Evolutionary conservation across 1,284 basidiomycete genomes (phyloP).

Genomic region (Chiua sp.): DNA sequence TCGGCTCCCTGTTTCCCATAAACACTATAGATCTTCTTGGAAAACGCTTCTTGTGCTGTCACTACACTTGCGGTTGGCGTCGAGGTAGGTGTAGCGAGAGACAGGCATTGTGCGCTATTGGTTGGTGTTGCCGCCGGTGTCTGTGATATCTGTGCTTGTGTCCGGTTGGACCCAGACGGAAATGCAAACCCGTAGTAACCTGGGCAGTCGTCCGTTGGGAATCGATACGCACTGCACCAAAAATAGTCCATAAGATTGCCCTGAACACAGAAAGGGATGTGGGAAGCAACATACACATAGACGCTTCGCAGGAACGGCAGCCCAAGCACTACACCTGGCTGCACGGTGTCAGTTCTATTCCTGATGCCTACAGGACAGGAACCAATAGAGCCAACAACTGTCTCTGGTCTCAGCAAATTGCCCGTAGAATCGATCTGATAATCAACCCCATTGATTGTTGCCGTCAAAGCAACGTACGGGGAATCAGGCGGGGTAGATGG

Average conservation of each 20-base stretch:
- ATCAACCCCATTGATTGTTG: constrained; percentile 38
- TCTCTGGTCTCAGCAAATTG: constrained; percentile 26
- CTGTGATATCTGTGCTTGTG: constrained; percentile 32
- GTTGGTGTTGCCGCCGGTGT: constrained; percentile 31
- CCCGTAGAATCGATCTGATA: constrained; percentile 33
- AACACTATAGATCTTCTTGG: constrained; percentile 14
- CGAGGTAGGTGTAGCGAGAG: constrained; percentile 31
- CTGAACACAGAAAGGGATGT: no score
- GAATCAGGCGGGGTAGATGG: constrained; percentile 7
- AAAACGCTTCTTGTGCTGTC: constrained; percentile 11
- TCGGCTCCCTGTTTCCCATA: constrained; percentile 14
- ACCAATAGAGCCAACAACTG: background rate
- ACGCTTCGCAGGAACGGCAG: constrained; percentile 38
- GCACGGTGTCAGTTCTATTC: constrained; percentile 12
- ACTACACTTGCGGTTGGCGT: constrained; percentile 26
- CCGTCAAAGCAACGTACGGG: constrained; percentile 32
- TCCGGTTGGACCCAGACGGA: constrained; percentile 31
- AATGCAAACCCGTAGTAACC: constrained; percentile 39
- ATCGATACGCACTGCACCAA: constrained; percentile 36
- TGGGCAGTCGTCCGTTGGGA: constrained; percentile 34
- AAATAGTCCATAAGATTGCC: background rate
- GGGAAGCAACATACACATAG: constrained; percentile 30
- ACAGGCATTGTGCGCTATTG: constrained; percentile 28
- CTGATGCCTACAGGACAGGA: constrained; percentile 32
- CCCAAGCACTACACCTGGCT: constrained; percentile 23